phyloP scores from a whole-genome alignment of 306 rosid species.

The Pyrus betulifolia region DNA sequence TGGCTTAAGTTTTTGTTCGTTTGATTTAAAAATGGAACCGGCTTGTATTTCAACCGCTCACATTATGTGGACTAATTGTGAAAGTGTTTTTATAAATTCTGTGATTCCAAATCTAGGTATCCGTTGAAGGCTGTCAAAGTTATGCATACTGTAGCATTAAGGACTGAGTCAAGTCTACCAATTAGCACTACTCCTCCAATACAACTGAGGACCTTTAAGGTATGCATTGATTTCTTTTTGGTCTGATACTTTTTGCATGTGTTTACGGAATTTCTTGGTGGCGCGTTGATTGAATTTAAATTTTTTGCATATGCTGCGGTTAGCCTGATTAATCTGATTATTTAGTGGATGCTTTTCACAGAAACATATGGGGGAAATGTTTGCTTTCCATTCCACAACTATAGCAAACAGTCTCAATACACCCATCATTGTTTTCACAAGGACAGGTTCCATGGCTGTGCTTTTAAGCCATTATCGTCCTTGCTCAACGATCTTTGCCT shows the following conservation, averaged over 20 bases:
- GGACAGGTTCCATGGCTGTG: slow-evolving; percentile 94
- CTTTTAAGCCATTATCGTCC: slow-evolving; percentile 88
- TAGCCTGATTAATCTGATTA: slow-evolving; percentile 10
- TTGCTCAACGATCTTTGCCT: slow-evolving; percentile 84
- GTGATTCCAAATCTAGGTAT: slow-evolving; percentile 42
- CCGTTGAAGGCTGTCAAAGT: slow-evolving; percentile 94
- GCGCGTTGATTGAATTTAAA: background rate
- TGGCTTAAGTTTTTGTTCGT: background rate
- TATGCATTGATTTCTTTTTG: slow-evolving; percentile 11
- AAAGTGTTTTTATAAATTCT: background rate
- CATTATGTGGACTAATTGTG: background rate
- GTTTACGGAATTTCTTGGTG: background rate
- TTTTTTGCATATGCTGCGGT: background rate
- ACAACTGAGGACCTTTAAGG: slow-evolving; percentile 39
- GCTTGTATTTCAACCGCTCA: background rate
- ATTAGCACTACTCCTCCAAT: slow-evolving; percentile 38
- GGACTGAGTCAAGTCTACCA: slow-evolving; percentile 63
- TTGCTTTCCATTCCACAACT: slow-evolving; percentile 85
- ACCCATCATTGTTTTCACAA: slow-evolving; percentile 83
- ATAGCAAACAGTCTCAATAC: slow-evolving; percentile 78
- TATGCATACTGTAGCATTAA: slow-evolving; percentile 82
- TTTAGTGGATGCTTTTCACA: slow-evolving; percentile 28
- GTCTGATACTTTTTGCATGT: background rate
- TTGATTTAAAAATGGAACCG: background rate
- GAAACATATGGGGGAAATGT: slow-evolving; percentile 86